phyloP scores from a whole-genome alignment of 352 stramenopile species.

The Phytophthora pseudosyringae region DNA sequence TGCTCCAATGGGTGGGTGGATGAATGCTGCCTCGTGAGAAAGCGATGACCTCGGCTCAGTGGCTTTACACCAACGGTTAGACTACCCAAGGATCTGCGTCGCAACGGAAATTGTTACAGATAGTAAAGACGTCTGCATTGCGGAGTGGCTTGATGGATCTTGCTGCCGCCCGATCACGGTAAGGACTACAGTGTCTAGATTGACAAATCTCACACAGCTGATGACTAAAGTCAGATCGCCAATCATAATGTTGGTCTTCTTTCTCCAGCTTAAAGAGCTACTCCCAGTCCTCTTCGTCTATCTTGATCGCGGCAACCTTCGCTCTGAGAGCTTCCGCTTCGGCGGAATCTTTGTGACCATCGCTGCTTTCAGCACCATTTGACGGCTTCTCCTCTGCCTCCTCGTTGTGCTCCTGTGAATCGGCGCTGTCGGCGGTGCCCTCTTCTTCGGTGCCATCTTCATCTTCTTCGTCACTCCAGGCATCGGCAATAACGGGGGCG shows the following conservation, averaged over 20 bases:
- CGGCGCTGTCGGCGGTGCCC: slow-evolving; percentile 14
- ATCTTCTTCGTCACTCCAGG: slow-evolving; percentile 83
- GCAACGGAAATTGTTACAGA: no score
- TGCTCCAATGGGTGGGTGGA: no score
- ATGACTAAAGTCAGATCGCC: no score
- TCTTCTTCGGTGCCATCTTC: slow-evolving; percentile 26
- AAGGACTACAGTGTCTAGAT: no score
- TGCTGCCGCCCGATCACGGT: no score
- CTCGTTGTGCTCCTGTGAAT: slow-evolving; percentile 22
- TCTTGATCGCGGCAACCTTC: slow-evolving; percentile 32
- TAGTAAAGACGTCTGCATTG: no score
- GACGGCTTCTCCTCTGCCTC: slow-evolving; percentile 18
- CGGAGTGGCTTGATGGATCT: no score
- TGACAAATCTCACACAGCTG: no score
- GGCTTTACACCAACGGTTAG: no score
- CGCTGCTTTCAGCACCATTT: slow-evolving; percentile 2
- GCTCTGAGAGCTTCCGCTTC: slow-evolving; percentile 24
- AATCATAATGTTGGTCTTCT: not conserved
- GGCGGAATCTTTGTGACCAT: slow-evolving; percentile 6
- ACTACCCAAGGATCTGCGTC: no score
- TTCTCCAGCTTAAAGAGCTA: slow-evolving; percentile 14
- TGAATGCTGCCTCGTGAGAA: no score
- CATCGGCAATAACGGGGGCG: slow-evolving; percentile 56
- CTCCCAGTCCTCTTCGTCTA: slow-evolving; percentile 43
- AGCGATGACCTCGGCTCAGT: no score